phyloP scores from a whole-genome alignment of 257 asterid species.

The Lantana camara region DNA sequence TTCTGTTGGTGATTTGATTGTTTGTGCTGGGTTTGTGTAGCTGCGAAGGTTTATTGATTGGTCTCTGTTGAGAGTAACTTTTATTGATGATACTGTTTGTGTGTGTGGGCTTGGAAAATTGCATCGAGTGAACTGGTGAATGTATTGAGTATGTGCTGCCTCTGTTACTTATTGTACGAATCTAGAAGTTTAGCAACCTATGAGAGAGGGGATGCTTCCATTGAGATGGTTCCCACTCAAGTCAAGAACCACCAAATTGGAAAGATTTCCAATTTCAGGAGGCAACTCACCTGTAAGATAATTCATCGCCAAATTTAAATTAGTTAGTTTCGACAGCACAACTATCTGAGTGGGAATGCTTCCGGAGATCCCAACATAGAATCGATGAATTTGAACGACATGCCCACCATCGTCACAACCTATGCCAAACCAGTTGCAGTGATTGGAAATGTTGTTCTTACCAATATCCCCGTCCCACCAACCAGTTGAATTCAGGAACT shows the following conservation, averaged over 20 bases:
- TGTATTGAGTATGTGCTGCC: background rate
- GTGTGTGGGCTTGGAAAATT: conserved; percentile 5
- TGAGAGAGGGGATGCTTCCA: background rate
- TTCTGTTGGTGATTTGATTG: conserved; percentile 12
- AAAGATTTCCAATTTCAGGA: background rate
- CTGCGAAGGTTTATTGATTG: conserved; percentile 11
- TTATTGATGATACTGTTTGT: conserved; percentile 16
- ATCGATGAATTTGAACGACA: background rate
- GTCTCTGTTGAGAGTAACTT: conserved; percentile 2
- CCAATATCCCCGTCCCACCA: background rate
- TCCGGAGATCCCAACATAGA: background rate
- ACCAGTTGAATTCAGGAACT: too few species aligned
- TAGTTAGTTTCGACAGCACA: background rate
- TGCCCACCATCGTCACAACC: background rate
- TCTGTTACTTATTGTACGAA: background rate
- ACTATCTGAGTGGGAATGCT: background rate
- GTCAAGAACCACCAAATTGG: background rate
- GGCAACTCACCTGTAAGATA: background rate
- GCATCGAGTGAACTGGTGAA: background rate
- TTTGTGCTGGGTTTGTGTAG: conserved; percentile 12
- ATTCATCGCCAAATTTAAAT: background rate
- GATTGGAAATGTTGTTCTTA: background rate
- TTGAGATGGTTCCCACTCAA: background rate
- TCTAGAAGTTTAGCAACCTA: background rate
- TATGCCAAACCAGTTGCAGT: background rate